phyloP scores from a whole-genome alignment of 495 filamentous ascomycete genomes.

The Xylaria flabelliformis region DNA sequence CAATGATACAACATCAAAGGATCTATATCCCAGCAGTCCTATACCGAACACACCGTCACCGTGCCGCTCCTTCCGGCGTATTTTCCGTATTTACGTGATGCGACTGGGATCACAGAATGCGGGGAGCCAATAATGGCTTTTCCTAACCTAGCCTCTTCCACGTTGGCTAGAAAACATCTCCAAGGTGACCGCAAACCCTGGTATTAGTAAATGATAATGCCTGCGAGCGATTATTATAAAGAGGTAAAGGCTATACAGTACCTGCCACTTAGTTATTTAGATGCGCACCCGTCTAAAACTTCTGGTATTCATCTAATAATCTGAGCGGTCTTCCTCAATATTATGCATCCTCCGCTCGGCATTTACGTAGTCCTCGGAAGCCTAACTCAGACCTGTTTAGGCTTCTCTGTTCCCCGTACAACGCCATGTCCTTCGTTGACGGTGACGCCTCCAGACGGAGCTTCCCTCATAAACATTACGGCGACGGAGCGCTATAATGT shows the following conservation, averaged over 20 bases:
- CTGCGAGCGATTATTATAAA: conserved; percentile 2
- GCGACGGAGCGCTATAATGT: conserved; percentile 32
- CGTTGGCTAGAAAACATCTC: neutral
- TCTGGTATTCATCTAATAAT: neutral
- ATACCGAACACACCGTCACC: neutral
- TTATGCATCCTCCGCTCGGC: conserved; percentile 15
- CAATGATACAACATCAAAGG: conserved; percentile 1
- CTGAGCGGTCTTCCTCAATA: neutral
- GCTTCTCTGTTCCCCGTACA: conserved; percentile 5
- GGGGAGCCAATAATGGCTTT: conserved; percentile 18
- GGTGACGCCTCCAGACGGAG: conserved; percentile 25
- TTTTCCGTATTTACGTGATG: neutral
- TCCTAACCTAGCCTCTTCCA: conserved; percentile 14
- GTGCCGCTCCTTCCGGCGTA: neutral
- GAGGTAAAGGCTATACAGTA: neutral
- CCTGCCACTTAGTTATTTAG: neutral
- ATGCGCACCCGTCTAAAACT: neutral
- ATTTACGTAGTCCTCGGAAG: conserved; percentile 23
- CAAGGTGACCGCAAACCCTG: neutral
- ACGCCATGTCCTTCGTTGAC: conserved; percentile 25
- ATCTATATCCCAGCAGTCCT: conserved; percentile 11
- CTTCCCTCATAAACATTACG: conserved; percentile 27
- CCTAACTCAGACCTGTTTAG: conserved; percentile 17
- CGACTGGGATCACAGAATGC: conserved; percentile 9
- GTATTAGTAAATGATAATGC: neutral